Conservation (phyloP, 202 grass and related monocot genomes). For the Brachypodium distachyon region DNA sequence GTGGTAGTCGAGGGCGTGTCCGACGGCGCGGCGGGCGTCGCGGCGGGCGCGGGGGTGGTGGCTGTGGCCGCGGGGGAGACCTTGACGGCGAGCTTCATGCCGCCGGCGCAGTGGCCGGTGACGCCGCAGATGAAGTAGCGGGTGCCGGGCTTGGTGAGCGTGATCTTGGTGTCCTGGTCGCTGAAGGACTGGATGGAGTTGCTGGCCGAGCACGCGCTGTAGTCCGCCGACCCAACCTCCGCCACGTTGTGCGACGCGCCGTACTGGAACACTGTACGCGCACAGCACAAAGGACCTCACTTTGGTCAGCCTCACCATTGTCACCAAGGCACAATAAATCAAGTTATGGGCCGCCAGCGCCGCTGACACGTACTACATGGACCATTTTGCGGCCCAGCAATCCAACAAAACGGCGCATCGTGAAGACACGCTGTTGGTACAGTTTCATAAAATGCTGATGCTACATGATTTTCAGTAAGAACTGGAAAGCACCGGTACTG, state of each 20-base stretch:
- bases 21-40: conserved; percentile 11
- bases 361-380: not conserved
- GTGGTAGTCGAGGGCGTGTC: not conserved
- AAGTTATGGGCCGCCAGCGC: not conserved
- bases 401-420: no score
- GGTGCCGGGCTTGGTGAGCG: conserved; percentile 34
- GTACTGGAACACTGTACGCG: conserved; percentile 57
- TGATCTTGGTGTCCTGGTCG: conserved; percentile 56
- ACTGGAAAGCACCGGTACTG: not conserved
- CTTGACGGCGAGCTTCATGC: conserved; percentile 64
- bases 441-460: no score
- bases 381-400: no score
- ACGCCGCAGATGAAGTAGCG: conserved; percentile 68
- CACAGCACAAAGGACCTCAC: not conserved
- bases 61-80: conserved; percentile 8
- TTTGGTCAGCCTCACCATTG: not conserved
- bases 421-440: no score
- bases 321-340: not conserved
- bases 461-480: no score
- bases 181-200: conserved; percentile 50
- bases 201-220: conserved; percentile 52
- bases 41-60: not conserved
- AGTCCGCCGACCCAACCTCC: conserved; percentile 61
- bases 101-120: conserved; percentile 40
- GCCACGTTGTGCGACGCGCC: conserved; percentile 43